Conservation (phyloP, 2,329 filamentous ascomycete species). For the Penicillium sp. region DNA sequence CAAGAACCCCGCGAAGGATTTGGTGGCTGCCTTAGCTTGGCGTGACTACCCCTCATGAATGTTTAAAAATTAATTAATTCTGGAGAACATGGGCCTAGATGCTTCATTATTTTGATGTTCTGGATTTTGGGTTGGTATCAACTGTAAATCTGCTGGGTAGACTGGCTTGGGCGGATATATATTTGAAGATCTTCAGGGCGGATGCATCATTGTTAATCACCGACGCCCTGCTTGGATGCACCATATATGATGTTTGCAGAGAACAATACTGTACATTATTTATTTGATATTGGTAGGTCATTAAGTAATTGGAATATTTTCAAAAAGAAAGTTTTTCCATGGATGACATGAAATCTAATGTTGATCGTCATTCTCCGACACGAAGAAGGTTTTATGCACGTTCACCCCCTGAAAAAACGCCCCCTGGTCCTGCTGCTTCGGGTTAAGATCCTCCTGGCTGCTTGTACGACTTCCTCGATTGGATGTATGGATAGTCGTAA, state of each 20-base stretch:
- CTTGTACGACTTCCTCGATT: constrained; percentile 33
- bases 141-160: not conserved
- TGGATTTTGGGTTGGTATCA: not conserved
- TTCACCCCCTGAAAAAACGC: constrained; percentile 35
- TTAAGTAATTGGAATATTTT: not conserved
- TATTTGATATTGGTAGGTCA: too few relatives aligned
- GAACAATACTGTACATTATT: too few relatives aligned
- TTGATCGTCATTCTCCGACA: constrained; percentile 32
- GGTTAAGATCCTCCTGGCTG: constrained; percentile 41
- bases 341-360: not conserved
- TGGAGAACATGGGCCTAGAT: not conserved
- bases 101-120: not conserved
- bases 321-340: not conserved
- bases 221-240: too few relatives aligned
- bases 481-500: constrained; percentile 37
- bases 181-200: not conserved
- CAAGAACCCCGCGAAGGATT: not conserved
- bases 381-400: constrained; percentile 41
- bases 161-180: not conserved
- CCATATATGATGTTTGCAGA: too few relatives aligned
- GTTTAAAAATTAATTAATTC: not conserved
- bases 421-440: constrained; percentile 24
- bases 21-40: constrained; percentile 1
- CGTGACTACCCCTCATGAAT: not conserved
- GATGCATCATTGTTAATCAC: too few relatives aligned